phyloP scores from a whole-genome alignment of 1,139 yeast genomes.

The Nadsonia starkeyi-henricii region DNA sequence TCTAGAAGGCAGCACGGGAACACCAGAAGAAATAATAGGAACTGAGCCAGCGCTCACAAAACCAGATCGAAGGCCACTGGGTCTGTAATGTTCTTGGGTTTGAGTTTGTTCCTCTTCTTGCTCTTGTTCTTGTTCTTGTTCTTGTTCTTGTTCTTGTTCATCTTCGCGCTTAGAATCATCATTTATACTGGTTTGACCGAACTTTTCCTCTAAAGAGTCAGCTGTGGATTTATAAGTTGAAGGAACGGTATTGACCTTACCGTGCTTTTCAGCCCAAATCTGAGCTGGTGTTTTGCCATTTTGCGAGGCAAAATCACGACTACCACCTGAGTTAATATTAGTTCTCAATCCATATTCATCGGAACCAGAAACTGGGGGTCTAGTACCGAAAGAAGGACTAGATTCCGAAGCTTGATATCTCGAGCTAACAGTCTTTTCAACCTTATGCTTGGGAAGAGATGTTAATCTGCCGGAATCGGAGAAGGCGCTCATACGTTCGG shows the following conservation, averaged over 20 bases:
- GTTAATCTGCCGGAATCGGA: constrained; percentile 31
- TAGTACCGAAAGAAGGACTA: constrained; percentile 18
- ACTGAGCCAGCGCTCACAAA: constrained; percentile 1
- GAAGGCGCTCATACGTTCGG: constrained; percentile 28
- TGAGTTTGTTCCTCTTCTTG: constrained; percentile 6
- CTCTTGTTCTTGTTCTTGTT: constrained; percentile 1
- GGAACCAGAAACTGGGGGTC: constrained; percentile 26
- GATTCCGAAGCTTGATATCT: constrained; percentile 8
- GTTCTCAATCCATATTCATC: constrained; percentile 37
- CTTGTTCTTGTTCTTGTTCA: background rate
- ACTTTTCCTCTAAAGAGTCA: constrained; percentile 4
- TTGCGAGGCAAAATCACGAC: constrained; percentile 55
- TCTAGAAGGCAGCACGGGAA: background rate
- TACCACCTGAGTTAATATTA: constrained; percentile 47
- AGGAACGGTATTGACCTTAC: constrained; percentile 25
- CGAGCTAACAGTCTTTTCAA: constrained; percentile 22
- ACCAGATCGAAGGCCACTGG: background rate
- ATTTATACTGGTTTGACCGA: constrained; percentile 3
- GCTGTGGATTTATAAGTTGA: constrained; percentile 13
- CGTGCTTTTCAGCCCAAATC: constrained; percentile 87
- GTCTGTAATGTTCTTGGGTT: background rate
- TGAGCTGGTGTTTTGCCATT: constrained; percentile 91
- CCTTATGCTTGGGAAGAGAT: constrained; percentile 54
- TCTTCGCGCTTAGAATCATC: background rate
- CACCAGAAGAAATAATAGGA: background rate